Evolutionary conservation across 176 grass and related monocot species (phyloP), one percentile per base, ranked within the genome.

Genomic region (Ananas comosus): DNA sequence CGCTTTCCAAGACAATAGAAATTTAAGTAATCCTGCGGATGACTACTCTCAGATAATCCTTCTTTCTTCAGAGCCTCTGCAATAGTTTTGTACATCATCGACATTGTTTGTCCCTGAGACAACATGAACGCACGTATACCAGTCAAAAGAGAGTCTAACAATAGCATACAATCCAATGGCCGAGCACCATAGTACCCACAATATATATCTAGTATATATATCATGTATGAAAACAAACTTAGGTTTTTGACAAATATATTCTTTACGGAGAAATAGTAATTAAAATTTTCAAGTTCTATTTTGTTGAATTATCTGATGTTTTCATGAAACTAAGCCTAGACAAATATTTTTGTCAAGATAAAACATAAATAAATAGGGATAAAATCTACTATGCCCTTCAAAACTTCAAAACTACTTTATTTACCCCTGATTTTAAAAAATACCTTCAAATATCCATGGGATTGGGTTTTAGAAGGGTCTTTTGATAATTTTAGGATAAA

Each of bases 1-100:
- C 86, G 81, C 70, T 81, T 88, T 16, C 81, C 86, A 17, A 88
- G 86, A 61, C 81, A 88, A 63, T 88, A 88, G 52, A 88, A 88
- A 27, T 84, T 88, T 47, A 88, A 73, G 54, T 78, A 88, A 16
- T 88, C 81, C 65, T 84, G 77, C 9, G 86, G 86, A 66, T 88
- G 86, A 21, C 68, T 50, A 12, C 23, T 70, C 56, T 78, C 81
- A 29, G 74, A 72, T 14, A 84, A 65, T 25, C 70, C 70, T 73
- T 80, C 78, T 70, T 80, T 74, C 14, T 65, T 75, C 61, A 88
- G 74, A 53, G 81, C 70, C 49, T 78, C 82, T 12, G 69, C 86
- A 4, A 84, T 63, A 48, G 72, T 66, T 56, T 81, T 84, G 63
- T 88, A 84, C 81, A 88, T 88, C 86, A 84, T 81, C 48, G 74